Conservation (phyloP, 306 rosid species). For the Castanospermum australe region DNA sequence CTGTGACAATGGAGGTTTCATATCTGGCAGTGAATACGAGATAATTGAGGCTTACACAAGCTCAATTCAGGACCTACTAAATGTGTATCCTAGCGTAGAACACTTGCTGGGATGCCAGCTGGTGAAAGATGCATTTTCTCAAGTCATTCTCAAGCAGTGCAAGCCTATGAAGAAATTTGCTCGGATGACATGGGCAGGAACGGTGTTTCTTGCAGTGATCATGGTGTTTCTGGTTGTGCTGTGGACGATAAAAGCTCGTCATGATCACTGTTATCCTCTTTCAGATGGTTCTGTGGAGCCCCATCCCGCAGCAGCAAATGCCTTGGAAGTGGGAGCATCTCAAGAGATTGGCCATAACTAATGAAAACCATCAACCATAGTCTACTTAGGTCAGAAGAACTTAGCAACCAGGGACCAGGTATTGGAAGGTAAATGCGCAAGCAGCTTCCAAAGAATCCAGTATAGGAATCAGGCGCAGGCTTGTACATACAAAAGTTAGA, state of each 20-base stretch:
- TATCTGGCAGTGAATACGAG: conserved; percentile 32
- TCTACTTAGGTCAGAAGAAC: not conserved
- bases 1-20: conserved; percentile 34
- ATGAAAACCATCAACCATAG: not conserved
- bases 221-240: conserved; percentile 50
- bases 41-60: conserved; percentile 46
- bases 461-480: not conserved
- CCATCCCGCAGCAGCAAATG: conserved; percentile 9
- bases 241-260: conserved; percentile 41
- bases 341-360: conserved; percentile 3
- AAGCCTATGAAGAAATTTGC: conserved; percentile 53
- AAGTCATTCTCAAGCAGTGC: conserved; percentile 56
- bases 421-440: not conserved
- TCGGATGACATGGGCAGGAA: conserved; percentile 48
- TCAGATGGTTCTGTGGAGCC: conserved; percentile 31
- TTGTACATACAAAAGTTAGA: not conserved
- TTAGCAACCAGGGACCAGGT: not conserved
- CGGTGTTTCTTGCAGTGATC: conserved; percentile 37
- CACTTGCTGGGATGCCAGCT: conserved; percentile 55
- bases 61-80: conserved; percentile 56
- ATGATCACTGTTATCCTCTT: conserved; percentile 15
- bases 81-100: conserved; percentile 58
- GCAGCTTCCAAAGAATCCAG: not conserved
- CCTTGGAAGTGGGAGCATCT: conserved; percentile 22
- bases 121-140: conserved; percentile 61